Conservation (phyloP, 768 basidiomycete species). For the Pholiota molesta region DNA sequence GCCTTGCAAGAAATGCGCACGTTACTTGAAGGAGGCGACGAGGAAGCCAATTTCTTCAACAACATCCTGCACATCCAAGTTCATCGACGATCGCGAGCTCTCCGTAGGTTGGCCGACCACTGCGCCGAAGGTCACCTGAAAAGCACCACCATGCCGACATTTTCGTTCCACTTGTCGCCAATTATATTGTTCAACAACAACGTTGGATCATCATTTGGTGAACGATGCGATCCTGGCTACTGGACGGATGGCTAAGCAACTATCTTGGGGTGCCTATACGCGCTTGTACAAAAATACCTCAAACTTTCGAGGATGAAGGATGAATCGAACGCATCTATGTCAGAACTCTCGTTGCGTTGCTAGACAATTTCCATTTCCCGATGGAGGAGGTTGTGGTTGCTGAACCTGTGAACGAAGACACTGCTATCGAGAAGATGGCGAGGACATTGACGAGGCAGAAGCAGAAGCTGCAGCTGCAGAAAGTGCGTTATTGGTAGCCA, state of each 20-base stretch:
- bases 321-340: constrained; percentile 75
- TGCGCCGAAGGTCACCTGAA: constrained; percentile 67
- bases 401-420: constrained; percentile 30
- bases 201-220: constrained; percentile 83
- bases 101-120: constrained; percentile 81
- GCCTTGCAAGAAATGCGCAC: constrained; percentile 79
- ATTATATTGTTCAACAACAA: constrained; percentile 69
- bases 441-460: constrained; percentile 30
- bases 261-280: constrained; percentile 87
- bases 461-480: constrained; percentile 19
- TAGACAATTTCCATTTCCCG: constrained; percentile 92
- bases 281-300: constrained; percentile 80
- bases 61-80: constrained; percentile 94
- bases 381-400: constrained; percentile 62
- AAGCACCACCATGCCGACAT: constrained; percentile 77
- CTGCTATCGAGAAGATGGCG: constrained; percentile 31
- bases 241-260: constrained; percentile 73
- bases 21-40: constrained; percentile 84
- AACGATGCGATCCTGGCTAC: constrained; percentile 86
- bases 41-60: constrained; percentile 96
- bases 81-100: constrained; percentile 85
- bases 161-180: constrained; percentile 85
- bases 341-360: constrained; percentile 79
- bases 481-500: constrained; percentile 1
- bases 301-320: constrained; percentile 69